Evolutionary conservation across 257 asterid species (phyloP).

Genomic region (Nicotiana undulata): DNA sequence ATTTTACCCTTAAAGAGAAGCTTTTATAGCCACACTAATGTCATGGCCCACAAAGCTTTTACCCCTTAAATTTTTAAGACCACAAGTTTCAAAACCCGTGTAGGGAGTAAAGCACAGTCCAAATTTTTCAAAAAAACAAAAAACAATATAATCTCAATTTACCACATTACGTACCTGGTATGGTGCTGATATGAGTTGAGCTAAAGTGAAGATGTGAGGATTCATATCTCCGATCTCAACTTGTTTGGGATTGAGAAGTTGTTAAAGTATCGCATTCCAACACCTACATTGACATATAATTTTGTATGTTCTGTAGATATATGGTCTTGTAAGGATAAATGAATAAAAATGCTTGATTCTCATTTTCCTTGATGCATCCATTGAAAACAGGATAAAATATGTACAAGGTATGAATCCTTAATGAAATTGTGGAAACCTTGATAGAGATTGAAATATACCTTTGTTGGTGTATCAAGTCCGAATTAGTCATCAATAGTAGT

Average conservation of each 20-base stretch:
- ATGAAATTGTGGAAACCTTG: background rate
- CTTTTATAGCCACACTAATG: too few species aligned
- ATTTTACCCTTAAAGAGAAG: too few species aligned
- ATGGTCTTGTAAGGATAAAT: background rate
- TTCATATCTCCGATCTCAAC: too few species aligned
- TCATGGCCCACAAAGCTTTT: too few species aligned
- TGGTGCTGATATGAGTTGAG: too few species aligned
- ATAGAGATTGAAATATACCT: conserved; percentile 8
- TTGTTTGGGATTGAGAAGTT: too few species aligned
- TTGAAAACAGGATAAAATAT: background rate
- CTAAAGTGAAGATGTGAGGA: too few species aligned
- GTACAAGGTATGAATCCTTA: background rate
- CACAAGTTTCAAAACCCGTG: too few species aligned
- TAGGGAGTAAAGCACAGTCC: conserved; percentile 7
- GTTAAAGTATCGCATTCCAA: background rate
- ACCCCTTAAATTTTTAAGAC: too few species aligned
- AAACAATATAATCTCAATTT: background rate
- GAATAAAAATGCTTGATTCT: background rate
- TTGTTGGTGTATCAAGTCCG: background rate
- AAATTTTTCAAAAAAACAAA: background rate
- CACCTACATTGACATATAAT: background rate
- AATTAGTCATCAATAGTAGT: background rate
- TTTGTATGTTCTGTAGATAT: background rate
- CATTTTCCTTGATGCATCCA: too few species aligned
- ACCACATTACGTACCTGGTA: background rate